Evolutionary conservation across 2,329 filamentous ascomycete genomes (phyloP), one percentile per base, ranked within the genome.

Genomic region (Macrophomina tecta): DNA sequence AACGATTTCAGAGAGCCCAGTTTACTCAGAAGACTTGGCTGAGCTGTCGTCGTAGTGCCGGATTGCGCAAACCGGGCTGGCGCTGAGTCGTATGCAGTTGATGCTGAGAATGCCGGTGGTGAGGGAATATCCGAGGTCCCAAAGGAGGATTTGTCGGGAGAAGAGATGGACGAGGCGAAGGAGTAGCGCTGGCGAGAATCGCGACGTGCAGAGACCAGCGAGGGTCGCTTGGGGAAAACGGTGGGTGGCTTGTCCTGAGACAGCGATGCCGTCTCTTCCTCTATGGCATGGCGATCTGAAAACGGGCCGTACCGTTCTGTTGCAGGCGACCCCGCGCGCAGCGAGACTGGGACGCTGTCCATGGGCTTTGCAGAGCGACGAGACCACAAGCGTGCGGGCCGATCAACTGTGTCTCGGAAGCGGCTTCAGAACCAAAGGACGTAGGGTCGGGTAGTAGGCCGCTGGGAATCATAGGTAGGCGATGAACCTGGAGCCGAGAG

Each of bases 161-260:
- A 51, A 11, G 64, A 52, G 4, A 42, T 36, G 23, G 45, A 66
- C 8, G 51, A 49, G 7, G 45, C 51, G 28, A 49, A 62, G 14
- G 64, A 49, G 12, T 49, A 58, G 2, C 52, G 64, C 70, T 28
- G 75, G 72, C 11, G 71, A 49, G 53, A 76, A 69, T 51, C 76
- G 73, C 12, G 74, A 74, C 23, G 76, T 73, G 65, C 73, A 70
- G 72, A 72, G 28, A 72, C 63, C 23, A 76, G 76, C 1, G 71
- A 68, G 4, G 74, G 73, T 12, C 73, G 72, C 14, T 76, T 77
- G 14, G 75, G 77, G 53, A 78, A 79, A n/a, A 78, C 70, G 64
- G 76, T 75, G n/a, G 76, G 76, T 6, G 78, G 72, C 55, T 74
- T 72, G 53, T 75, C 72, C 23, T 76, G 78, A 3, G 72, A 73